These are phyloP conservation scores for Eutypella sp. DNA, from an alignment of 2,329 filamentous ascomycete species.

Conservation along the genomic window DNA sequence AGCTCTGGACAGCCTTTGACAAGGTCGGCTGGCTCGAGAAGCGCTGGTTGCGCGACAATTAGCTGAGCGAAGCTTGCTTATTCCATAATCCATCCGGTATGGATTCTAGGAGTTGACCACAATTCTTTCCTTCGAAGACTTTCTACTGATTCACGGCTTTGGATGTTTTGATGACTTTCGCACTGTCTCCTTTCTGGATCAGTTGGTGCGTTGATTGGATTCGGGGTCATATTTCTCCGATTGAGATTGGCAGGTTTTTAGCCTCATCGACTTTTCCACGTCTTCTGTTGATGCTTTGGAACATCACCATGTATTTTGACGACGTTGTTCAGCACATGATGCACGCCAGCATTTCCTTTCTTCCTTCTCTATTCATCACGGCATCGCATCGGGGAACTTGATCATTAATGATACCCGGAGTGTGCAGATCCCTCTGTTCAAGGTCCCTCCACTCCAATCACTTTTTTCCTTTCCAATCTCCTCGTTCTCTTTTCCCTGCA, in stretches of 20 bases:
- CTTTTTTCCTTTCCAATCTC: constrained; percentile 12
- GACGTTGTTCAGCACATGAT: constrained; percentile 13
- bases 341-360: constrained; percentile 11
- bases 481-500: constrained; percentile 14
- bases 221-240: constrained; percentile 5
- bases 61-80: not conserved
- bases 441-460: constrained; percentile 27
- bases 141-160: constrained; percentile 1
- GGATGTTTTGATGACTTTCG: constrained; percentile 1
- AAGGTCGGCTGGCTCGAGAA: constrained; percentile 76
- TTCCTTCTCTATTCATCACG: constrained; percentile 21
- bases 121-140: not conserved
- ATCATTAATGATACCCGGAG: constrained; percentile 32
- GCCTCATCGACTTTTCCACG: constrained; percentile 10
- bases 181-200: too few species aligned
- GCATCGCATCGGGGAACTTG: constrained; percentile 27
- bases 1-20: constrained; percentile 85
- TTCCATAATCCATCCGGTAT: constrained; percentile 18
- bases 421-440: constrained; percentile 18
- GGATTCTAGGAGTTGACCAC: constrained; percentile 2
- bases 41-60: constrained; percentile 32
- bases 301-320: too few species aligned
- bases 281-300: constrained; percentile 11
- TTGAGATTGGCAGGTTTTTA: too few species aligned
- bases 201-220: constrained; percentile 3